phyloP scores from a whole-genome alignment of 257 asterid genomes.

The Jacaranda mimosifolia region DNA sequence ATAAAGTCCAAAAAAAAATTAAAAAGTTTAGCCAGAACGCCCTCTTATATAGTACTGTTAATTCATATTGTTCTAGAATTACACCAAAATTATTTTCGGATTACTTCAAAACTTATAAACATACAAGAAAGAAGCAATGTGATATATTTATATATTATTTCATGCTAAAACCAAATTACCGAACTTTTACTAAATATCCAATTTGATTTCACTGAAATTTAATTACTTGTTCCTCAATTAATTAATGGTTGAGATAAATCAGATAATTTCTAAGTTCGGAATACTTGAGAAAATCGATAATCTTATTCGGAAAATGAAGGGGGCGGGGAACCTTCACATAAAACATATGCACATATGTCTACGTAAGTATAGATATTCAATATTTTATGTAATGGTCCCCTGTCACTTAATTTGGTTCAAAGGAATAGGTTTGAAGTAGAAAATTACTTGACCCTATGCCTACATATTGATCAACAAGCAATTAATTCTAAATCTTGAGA shows the following conservation, averaged over 20 bases:
- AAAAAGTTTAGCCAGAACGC: no score
- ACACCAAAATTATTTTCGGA: no score
- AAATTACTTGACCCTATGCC: constrained; percentile 25
- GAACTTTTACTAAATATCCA: background rate
- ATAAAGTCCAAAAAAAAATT: no score
- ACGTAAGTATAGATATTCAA: no score
- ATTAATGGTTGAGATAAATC: background rate
- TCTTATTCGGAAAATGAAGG: no score
- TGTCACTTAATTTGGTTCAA: constrained; percentile 1
- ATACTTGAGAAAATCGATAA: background rate
- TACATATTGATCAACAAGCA: constrained; percentile 28
- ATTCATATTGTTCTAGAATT: no score
- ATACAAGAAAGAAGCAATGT: background rate
- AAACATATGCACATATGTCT: no score
- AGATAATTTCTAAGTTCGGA: background rate
- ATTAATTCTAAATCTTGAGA: constrained; percentile 33
- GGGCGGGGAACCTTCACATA: no score
- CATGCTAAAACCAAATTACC: no score
- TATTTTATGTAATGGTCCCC: background rate
- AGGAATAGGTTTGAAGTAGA: constrained; percentile 17
- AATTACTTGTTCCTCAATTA: background rate
- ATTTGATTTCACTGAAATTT: background rate
- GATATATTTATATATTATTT: no score
- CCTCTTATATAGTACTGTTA: no score
- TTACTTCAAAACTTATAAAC: no score